phyloP scores from a whole-genome alignment of 805 yeast species.

The Torulaspora quercuum region DNA sequence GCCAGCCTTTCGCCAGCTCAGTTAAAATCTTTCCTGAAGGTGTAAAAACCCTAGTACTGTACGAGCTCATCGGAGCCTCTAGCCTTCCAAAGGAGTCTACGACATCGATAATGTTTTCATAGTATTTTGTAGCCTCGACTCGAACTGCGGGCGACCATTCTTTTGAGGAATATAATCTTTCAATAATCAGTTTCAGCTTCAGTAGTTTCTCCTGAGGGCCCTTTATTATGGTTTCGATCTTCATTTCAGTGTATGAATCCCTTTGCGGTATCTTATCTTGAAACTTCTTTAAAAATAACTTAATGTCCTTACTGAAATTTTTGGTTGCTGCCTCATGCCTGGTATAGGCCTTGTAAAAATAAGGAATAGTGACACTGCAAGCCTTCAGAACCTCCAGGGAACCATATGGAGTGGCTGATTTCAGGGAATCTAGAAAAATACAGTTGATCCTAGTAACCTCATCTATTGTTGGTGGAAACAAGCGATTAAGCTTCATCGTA shows the following conservation, averaged over 20 bases:
- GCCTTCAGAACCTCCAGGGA: conserved; percentile 74
- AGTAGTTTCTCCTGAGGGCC: conserved; percentile 67
- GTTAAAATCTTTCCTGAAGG: conserved; percentile 88
- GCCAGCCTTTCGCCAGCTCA: conserved; percentile 85
- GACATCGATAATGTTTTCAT: conserved; percentile 54
- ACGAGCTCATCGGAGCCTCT: conserved; percentile 42
- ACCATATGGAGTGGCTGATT: conserved; percentile 64
- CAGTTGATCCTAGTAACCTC: conserved; percentile 89
- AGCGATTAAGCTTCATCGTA: conserved; percentile 63
- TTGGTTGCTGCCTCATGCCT: conserved; percentile 91
- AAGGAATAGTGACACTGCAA: conserved; percentile 78
- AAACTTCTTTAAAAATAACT: conserved; percentile 42
- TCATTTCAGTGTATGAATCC: conserved; percentile 45
- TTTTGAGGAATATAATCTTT: conserved; percentile 53
- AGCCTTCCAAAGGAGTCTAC: conserved; percentile 79
- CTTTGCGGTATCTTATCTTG: conserved; percentile 25
- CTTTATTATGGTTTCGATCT: conserved; percentile 58
- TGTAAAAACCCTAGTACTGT: conserved; percentile 69
- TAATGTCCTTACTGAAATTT: conserved; percentile 49
- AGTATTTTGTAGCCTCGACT: conserved; percentile 39
- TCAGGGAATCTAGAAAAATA: conserved; percentile 71
- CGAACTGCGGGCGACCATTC: conserved; percentile 40
- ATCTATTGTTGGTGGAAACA: conserved; percentile 94
- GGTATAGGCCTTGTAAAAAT: conserved; percentile 88
- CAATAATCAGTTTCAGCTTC: conserved; percentile 63